phyloP scores from a whole-genome alignment of 1,284 basidiomycete species.

The Tylopilus orsonianus region DNA sequence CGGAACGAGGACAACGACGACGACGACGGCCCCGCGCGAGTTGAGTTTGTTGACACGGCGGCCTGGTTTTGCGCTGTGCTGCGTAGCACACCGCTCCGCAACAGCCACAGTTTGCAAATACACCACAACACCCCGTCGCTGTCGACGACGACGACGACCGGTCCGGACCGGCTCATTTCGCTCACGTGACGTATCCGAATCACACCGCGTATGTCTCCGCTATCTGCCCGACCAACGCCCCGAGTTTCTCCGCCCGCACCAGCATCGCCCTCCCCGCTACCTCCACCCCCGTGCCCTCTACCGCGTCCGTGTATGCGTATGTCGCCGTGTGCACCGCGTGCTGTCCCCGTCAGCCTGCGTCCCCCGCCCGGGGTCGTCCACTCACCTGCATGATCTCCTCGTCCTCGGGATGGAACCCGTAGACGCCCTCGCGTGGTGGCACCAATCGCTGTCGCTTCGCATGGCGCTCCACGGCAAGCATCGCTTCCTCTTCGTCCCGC shows the following conservation, averaged over 20 bases:
- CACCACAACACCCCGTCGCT: slow-evolving; percentile 15
- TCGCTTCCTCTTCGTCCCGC: slow-evolving; percentile 53
- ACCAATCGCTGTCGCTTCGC: slow-evolving; percentile 27
- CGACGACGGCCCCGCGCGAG: too few relatives aligned
- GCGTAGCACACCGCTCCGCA: slow-evolving; percentile 9
- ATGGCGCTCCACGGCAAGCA: slow-evolving; percentile 20
- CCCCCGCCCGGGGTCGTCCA: neutral
- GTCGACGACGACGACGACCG: slow-evolving; percentile 10
- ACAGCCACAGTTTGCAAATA: slow-evolving; percentile 27
- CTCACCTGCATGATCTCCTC: slow-evolving; percentile 66
- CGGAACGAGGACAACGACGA: neutral
- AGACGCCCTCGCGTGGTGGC: slow-evolving; percentile 48
- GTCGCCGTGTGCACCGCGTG: slow-evolving; percentile 61
- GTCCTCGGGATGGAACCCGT: slow-evolving; percentile 87
- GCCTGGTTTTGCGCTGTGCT: slow-evolving; percentile 11
- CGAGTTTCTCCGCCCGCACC: slow-evolving; percentile 48
- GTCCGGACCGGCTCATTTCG: slow-evolving; percentile 2
- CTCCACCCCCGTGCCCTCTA: slow-evolving; percentile 80
- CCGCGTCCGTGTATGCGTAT: slow-evolving; percentile 63
- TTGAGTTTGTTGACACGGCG: neutral
- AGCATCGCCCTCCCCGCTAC: slow-evolving; percentile 76
- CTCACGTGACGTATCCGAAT: neutral
- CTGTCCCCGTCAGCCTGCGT: slow-evolving; percentile 37
- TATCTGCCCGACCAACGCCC: slow-evolving; percentile 41
- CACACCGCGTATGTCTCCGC: slow-evolving; percentile 35